Evolutionary conservation across 2,329 filamentous ascomycete genomes (phyloP).

Genomic region (Aspergillus sergii): DNA sequence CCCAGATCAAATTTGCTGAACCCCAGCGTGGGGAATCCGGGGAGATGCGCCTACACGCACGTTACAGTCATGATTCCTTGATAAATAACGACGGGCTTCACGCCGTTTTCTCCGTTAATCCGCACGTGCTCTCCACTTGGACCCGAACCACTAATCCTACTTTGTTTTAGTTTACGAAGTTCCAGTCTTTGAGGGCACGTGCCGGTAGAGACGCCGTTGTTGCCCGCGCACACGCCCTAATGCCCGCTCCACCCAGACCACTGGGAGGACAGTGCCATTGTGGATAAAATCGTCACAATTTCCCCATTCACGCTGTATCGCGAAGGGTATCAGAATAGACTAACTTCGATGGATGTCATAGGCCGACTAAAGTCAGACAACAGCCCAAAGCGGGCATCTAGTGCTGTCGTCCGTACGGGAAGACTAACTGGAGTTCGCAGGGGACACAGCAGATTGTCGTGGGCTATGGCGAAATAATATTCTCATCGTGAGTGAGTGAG

Average conservation of each 20-base stretch:
- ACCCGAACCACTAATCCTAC: neutral
- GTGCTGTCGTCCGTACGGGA: neutral
- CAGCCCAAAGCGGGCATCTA: neutral
- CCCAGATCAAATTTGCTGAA: neutral
- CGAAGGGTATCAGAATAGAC: neutral
- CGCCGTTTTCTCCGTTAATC: neutral
- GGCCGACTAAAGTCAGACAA: neutral
- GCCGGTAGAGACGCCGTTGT: neutral
- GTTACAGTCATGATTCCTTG: neutral
- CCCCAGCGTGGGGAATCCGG: neutral
- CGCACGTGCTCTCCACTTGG: neutral
- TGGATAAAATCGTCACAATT: neutral
- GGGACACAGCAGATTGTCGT: neutral
- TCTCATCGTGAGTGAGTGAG: neutral
- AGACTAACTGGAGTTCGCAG: neutral
- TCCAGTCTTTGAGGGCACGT: neutral
- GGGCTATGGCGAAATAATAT: neutral
- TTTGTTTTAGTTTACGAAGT: neutral
- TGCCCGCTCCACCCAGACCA: neutral
- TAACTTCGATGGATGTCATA: neutral
- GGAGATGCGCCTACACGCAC: neutral
- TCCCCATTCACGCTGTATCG: neutral
- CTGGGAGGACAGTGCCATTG: neutral
- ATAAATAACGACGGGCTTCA: neutral
- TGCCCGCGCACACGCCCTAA: neutral